phyloP scores from a whole-genome alignment of 768 basidiomycete genomes.

The Suillus brevipes region DNA sequence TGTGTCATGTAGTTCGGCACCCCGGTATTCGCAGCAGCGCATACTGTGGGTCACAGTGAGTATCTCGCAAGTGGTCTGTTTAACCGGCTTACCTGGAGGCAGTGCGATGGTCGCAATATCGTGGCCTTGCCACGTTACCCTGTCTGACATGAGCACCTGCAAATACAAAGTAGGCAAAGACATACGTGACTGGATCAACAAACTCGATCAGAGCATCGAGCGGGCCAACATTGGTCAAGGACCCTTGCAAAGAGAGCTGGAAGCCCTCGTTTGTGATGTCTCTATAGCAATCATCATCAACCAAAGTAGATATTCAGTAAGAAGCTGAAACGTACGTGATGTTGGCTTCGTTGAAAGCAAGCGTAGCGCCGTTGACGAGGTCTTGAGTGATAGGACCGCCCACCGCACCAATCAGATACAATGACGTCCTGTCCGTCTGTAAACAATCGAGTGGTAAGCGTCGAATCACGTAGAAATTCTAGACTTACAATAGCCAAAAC shows the following conservation, averaged over 20 bases:
- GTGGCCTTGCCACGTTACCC: constrained; percentile 62
- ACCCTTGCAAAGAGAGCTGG: constrained; percentile 57
- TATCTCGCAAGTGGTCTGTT: not conserved
- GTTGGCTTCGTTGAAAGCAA: constrained; percentile 58
- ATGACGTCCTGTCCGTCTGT: constrained; percentile 60
- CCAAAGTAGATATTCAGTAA: constrained; percentile 15
- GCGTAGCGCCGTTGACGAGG: constrained; percentile 55
- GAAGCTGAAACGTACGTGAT: constrained; percentile 44
- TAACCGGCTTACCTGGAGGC: constrained; percentile 46
- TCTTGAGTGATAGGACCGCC: constrained; percentile 65
- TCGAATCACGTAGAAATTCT: not conserved
- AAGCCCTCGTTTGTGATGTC: constrained; percentile 63
- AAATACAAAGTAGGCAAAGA: constrained; percentile 6
- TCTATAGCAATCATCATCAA: constrained; percentile 52
- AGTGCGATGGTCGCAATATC: constrained; percentile 64
- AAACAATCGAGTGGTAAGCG: constrained; percentile 10
- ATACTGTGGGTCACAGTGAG: constrained; percentile 41
- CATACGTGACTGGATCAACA: constrained; percentile 58
- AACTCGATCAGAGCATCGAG: constrained; percentile 71
- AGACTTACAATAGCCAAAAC: constrained; percentile 54
- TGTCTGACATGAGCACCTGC: constrained; percentile 20
- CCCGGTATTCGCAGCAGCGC: constrained; percentile 65
- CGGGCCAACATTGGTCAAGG: constrained; percentile 62
- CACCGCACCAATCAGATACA: constrained; percentile 72
- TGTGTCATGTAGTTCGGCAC: constrained; percentile 60